Evolutionary conservation across 2,329 filamentous ascomycete species (phyloP), one percentile per base, ranked within the genome.

Genomic region (Pleurostoma richardsiae): DNA sequence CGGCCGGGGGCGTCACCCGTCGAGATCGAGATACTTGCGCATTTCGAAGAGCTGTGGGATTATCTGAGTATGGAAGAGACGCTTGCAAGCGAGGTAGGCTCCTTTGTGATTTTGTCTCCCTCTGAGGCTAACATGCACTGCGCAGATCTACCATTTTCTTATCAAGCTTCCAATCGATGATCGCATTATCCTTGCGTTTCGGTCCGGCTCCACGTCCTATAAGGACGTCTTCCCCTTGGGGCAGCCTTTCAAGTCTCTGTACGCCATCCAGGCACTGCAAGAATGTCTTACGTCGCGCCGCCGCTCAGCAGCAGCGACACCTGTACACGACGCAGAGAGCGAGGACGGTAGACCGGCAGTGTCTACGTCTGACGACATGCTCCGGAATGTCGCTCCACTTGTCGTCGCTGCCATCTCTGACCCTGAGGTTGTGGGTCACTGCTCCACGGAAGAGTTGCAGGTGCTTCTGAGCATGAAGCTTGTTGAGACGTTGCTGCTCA

Each of bases 11-110:
- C 71, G 41, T 83, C 71, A 52, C 77, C 70, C 33, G 76, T 97
- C 3, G 90, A 97, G 60, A 76, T 80, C 10, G 88, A 92, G 56
- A 83, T 97, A 27, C 71, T 94, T 54, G 77, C 83, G 48, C 88
- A 95, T 63, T 95, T 96, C 58, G 79, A 88, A 45, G 83, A 92
- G 50, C 69, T 99, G 28, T 96, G 94, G 76, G 79, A 82, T 40
- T 86, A 92, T 57, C 74, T 97, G 45, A 82, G 83, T 52, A 79
- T 91, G 68, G 79, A 88, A 40, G 83, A 91, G 49, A 73, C 70
- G 43, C 69, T 90, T 39, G 83, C 87, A 5, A 72, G 78, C 58
- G 83, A 88, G 71, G 83, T 86, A 2, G 41, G 44, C 7, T 39
- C 33, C 30, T 33, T 40, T 6, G 6, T 41, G 3, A 4, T 4